A percentile compares a stretch with the other conserved stretches of the same genome.
Evolutionary conservation across 768 basidiomycete species (phyloP).

Genomic region (Tephrocybe sp.): DNA sequence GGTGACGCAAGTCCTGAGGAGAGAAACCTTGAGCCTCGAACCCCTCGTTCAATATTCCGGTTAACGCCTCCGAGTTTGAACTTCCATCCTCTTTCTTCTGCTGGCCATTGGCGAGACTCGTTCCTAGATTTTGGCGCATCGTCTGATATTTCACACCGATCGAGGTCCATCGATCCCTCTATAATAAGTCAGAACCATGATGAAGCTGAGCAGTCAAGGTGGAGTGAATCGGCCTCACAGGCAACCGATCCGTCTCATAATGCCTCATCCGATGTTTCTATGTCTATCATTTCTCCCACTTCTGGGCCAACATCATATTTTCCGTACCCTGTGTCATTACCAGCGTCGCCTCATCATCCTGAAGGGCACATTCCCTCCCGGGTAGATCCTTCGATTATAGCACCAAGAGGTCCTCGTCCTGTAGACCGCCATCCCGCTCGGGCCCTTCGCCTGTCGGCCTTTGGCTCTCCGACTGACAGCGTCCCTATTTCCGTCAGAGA

Average conservation of each 20-base stretch:
- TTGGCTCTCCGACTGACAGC: constrained; percentile 54
- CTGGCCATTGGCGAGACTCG: constrained; percentile 21
- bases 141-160: constrained; percentile 24
- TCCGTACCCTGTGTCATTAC: constrained; percentile 45
- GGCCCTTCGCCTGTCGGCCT: constrained; percentile 28
- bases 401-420: constrained; percentile 48
- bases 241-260: constrained; percentile 11
- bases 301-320: constrained; percentile 29
- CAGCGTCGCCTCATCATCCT: constrained; percentile 36
- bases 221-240: constrained; percentile 31
- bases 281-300: constrained; percentile 12
- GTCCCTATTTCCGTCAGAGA: constrained; percentile 55
- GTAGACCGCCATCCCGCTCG: constrained; percentile 27
- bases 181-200: not conserved
- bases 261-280: constrained; percentile 8
- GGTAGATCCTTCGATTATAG: constrained; percentile 26
- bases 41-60: constrained; percentile 19
- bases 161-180: constrained; percentile 18
- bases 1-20: constrained; percentile 15
- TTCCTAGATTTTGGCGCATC: constrained; percentile 38
- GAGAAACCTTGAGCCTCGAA: constrained; percentile 10
- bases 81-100: constrained; percentile 12
- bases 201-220: constrained; percentile 28
- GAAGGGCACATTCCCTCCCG: constrained; percentile 15
- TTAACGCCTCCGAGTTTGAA: constrained; percentile 22